These are phyloP conservation scores for Starmera caribaea DNA, from an alignment of 805 yeast genomes.

Conservation along the genomic window DNA sequence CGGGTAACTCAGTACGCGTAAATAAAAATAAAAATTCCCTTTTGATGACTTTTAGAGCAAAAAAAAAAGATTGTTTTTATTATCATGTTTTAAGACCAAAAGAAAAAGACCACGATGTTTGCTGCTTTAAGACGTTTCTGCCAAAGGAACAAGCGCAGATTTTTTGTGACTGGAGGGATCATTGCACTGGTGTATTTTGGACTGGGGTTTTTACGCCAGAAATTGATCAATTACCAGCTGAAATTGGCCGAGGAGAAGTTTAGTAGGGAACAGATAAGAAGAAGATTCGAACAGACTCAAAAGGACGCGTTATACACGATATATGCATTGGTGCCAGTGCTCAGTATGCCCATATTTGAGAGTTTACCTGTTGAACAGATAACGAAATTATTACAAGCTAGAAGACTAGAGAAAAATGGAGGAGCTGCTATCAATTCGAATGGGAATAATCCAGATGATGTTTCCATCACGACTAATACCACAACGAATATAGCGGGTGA, in stretches of 20 bases:
- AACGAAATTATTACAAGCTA: conserved; percentile 57
- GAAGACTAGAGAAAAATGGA: conserved; percentile 30
- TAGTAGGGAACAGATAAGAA: conserved; percentile 59
- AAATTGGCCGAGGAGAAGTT: conserved; percentile 46
- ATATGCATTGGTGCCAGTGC: conserved; percentile 70
- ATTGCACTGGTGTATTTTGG: conserved; percentile 35
- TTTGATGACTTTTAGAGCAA: not conserved
- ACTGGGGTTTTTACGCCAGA: conserved; percentile 31
- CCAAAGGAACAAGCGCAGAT: conserved; percentile 34
- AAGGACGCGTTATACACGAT: conserved; percentile 81
- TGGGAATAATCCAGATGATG: conserved; percentile 21
- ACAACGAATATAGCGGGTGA: conserved; percentile 19
- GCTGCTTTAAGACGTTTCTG: conserved; percentile 20
- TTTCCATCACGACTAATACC: conserved; percentile 30
- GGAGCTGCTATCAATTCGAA: conserved; percentile 7
- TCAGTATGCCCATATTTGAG: conserved; percentile 53
- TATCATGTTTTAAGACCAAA: too few relatives aligned
- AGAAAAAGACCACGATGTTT: conserved; percentile 11
- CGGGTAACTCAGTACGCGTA: too few relatives aligned
- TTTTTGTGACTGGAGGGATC: conserved; percentile 34
- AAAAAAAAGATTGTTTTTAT: too few relatives aligned
- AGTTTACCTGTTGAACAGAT: conserved; percentile 63
- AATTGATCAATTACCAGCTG: conserved; percentile 40
- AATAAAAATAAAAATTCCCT: too few relatives aligned
- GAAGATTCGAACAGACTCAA: conserved; percentile 86